Conservation (phyloP, 2,329 filamentous ascomycete species). For the Colletotrichum acutatum region DNA sequence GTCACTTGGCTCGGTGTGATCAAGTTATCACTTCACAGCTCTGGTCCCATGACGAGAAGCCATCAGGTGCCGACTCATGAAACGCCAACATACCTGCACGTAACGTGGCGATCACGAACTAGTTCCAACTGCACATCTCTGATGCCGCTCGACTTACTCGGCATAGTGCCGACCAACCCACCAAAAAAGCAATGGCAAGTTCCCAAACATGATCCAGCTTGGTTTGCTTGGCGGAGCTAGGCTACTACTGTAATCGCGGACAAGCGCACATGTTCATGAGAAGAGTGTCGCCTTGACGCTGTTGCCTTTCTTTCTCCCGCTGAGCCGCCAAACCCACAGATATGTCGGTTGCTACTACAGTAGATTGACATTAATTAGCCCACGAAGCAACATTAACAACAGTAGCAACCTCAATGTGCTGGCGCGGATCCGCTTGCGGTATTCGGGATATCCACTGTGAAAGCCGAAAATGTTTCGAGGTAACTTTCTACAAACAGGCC, state of each 20-base stretch:
- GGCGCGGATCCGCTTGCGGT: background rate
- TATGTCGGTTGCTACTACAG: background rate
- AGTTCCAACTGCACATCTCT: background rate
- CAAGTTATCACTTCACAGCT: background rate
- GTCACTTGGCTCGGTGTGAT: background rate
- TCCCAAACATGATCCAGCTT: too few relatives aligned
- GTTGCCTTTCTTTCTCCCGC: too few relatives aligned
- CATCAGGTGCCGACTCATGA: background rate
- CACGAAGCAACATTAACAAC: background rate
- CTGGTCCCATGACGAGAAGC: background rate
- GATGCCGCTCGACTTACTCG: too few relatives aligned
- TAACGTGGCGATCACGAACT: background rate
- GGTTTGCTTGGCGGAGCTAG: too few relatives aligned
- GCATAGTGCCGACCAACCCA: too few relatives aligned
- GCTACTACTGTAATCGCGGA: too few relatives aligned
- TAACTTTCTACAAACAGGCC: background rate
- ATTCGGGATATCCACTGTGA: background rate
- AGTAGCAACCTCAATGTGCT: background rate
- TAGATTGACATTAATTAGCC: background rate
- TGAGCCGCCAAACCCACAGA: too few relatives aligned
- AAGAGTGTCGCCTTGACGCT: too few relatives aligned
- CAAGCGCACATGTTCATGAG: too few relatives aligned
- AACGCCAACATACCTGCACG: background rate
- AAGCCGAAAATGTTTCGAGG: background rate
- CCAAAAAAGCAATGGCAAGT: too few relatives aligned